Base-by-base conservation (phyloP, 164 flowering plant genomes). In the Vitis rupestris region DNA sequence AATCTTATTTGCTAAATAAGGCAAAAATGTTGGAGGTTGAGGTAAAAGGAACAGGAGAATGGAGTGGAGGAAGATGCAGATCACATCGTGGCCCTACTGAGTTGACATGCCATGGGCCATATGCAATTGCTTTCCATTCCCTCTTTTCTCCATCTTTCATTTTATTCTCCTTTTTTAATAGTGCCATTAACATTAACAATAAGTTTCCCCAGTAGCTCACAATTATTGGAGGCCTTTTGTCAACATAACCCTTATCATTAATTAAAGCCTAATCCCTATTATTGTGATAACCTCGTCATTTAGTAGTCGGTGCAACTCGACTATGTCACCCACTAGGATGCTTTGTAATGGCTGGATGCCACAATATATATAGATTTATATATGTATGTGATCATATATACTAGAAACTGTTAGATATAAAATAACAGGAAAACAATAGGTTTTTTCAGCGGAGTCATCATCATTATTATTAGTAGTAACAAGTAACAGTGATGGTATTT, bases 71-170 rank as follows among this genome's bases (percentile, higher is more conserved):
- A 78, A 47, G 79, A 72, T 13, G 72, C 64, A 68, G 67, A 73
- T 80, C 73, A 78, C 66, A 75, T 80, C 80, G 67, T 76, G 72
- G 78, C 69, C 70, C 72, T 63, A 59, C 4, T 69, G 77, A 74
- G 71, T 59, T 50, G 79, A 78, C 82, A 78, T 70, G 74, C 30
- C 51, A 70, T 76, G 84, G 82, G 78, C 78, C 82, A 73, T 64
- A 31, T 19, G 57, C 27, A 29, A 50, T 72, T 72, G 76, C 80
- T 80, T 75, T 69, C 80, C 67, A 31, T 62, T 62, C 66, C 23
- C 70, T 63, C 72, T 60, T 71, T 61, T 15, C 4, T 65, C 48
- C 30, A 27, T 59, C 48, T 11, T 64, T 72, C 54, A 1, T 8
- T 49, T 67, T 19, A 23, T 5, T 63, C 10, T 55, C 50, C 44